Conservation (phyloP, 208 protist species). For the Strigomonas culicis region DNA sequence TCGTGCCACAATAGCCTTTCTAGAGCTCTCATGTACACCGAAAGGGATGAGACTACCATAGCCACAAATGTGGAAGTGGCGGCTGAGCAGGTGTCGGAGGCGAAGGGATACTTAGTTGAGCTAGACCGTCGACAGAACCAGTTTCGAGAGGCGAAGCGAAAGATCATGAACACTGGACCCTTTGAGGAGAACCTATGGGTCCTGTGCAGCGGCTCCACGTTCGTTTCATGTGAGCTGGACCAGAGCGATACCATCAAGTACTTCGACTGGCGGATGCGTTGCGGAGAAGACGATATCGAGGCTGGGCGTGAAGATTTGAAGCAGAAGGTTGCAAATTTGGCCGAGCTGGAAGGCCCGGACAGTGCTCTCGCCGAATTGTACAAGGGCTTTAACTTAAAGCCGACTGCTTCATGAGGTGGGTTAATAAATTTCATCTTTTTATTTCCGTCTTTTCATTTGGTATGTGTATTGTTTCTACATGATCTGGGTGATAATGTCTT, state of each 20-base stretch:
- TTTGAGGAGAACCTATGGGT: constrained; percentile 64
- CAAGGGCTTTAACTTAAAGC: constrained; percentile 68
- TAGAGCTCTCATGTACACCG: not conserved
- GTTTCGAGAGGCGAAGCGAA: constrained; percentile 66
- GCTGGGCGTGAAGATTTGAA: constrained; percentile 63
- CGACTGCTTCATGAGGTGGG: not conserved
- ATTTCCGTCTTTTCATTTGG: not conserved
- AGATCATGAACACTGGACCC: constrained; percentile 31
- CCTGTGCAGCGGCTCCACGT: constrained; percentile 71
- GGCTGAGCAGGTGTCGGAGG: constrained; percentile 59
- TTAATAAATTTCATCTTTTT: not conserved
- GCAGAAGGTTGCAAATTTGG: constrained; percentile 67
- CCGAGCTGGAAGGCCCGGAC: constrained; percentile 75
- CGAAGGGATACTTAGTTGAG: constrained; percentile 61
- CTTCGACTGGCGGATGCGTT: constrained; percentile 53
- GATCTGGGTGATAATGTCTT: not conserved
- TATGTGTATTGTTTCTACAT: not conserved
- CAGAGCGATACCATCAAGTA: constrained; percentile 45
- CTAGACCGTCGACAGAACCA: constrained; percentile 80
- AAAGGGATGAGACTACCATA: constrained; percentile 1
- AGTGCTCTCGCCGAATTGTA: constrained; percentile 60
- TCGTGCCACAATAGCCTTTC: not conserved
- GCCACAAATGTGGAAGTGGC: constrained; percentile 36
- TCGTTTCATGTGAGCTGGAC: constrained; percentile 69
- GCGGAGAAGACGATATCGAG: constrained; percentile 61